Evolutionary conservation across 805 yeast genomes (phyloP).

Genomic region (Kuraishia hungarica): DNA sequence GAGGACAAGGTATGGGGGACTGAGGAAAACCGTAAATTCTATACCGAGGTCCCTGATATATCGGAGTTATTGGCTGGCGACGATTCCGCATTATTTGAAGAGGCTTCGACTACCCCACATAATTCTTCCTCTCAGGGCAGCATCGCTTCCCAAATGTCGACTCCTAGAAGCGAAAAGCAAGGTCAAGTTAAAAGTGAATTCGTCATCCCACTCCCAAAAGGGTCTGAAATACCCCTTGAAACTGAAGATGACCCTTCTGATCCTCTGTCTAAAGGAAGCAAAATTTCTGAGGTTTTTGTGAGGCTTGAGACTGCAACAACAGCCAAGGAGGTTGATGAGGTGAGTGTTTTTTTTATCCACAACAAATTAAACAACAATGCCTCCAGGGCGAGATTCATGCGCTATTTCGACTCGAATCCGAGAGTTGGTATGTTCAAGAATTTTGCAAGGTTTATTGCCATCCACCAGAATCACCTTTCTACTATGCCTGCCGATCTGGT

Average conservation of each 20-base stretch:
- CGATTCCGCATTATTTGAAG: neutral
- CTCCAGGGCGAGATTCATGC: conserved; percentile 50
- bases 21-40: conserved; percentile 56
- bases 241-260: neutral
- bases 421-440: conserved; percentile 37
- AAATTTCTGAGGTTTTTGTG: conserved; percentile 8
- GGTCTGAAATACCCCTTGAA: neutral
- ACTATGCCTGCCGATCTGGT: conserved; percentile 46
- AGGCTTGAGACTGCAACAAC: conserved; percentile 19
- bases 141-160: neutral
- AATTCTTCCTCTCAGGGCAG: neutral
- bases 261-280: conserved; percentile 4
- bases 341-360: conserved; percentile 39
- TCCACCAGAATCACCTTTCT: conserved; percentile 38
- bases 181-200: neutral
- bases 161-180: neutral
- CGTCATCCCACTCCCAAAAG: neutral
- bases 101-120: neutral
- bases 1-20: conserved; percentile 46
- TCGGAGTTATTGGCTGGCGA: conserved; percentile 23
- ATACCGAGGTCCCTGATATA: conserved; percentile 42
- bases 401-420: conserved; percentile 41
- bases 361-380: conserved; percentile 61
- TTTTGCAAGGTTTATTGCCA: conserved; percentile 64
- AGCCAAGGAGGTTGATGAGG: conserved; percentile 40